phyloP scores from a whole-genome alignment of 306 rosid species.

The Abrus precatorius region DNA sequence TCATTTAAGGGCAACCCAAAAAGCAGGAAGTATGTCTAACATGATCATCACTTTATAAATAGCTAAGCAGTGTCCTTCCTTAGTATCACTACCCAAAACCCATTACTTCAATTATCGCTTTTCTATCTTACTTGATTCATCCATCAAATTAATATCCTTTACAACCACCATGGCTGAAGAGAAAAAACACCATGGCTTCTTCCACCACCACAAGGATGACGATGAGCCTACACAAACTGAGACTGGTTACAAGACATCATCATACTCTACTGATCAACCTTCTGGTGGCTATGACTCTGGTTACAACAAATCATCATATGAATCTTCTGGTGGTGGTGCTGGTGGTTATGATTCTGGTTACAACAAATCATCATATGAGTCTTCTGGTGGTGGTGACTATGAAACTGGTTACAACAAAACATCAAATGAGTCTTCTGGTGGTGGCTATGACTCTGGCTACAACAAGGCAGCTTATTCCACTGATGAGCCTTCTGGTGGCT shows the following conservation, averaged over 20 bases:
- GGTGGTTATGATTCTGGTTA: conserved; percentile 23
- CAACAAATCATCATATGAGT: not conserved
- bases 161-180: conserved; percentile 71
- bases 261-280: not conserved
- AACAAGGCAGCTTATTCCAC: not conserved
- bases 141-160: not conserved
- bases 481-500: conserved; percentile 7
- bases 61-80: conserved; percentile 2
- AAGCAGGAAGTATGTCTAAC: conserved; percentile 12
- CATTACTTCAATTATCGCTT: not conserved
- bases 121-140: not conserved
- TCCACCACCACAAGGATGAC: conserved; percentile 67
- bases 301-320: conserved; percentile 33
- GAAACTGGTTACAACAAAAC: conserved; percentile 32
- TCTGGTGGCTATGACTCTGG: conserved; percentile 20
- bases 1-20: conserved; percentile 46
- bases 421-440: conserved; percentile 17
- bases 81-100: not conserved
- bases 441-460: conserved; percentile 36
- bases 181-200: conserved; percentile 51
- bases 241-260: conserved; percentile 42
- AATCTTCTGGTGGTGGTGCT: not conserved
- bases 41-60: conserved; percentile 46
- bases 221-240: conserved; percentile 39
- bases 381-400: conserved; percentile 1